Evolutionary conservation across 1,284 basidiomycete genomes (phyloP).

Genomic region (Phellinidium pouzarii): DNA sequence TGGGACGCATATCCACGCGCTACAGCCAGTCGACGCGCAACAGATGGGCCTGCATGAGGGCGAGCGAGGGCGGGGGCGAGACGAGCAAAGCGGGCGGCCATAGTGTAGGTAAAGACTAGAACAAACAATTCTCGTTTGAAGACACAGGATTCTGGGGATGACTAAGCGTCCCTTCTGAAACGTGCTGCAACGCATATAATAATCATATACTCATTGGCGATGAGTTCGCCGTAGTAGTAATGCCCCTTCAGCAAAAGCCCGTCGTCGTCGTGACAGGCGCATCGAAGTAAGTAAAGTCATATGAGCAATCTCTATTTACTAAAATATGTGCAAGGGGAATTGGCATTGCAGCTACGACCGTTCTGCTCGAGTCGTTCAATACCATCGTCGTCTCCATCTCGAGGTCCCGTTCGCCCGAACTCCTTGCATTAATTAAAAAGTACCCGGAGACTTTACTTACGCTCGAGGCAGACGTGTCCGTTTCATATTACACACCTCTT

Average conservation of each 20-base stretch:
- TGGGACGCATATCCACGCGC: conserved; percentile 59
- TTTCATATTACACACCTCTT: conserved; percentile 16
- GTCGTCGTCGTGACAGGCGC: conserved; percentile 71
- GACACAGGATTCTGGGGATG: conserved; percentile 3
- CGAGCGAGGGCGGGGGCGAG: conserved; percentile 53
- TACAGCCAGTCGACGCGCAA: conserved; percentile 36
- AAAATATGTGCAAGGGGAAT: conserved; percentile 53
- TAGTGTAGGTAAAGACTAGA: conserved; percentile 29
- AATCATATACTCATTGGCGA: background rate
- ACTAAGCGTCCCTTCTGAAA: background rate
- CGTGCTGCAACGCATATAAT: no score
- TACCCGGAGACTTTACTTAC: conserved; percentile 42
- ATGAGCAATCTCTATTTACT: conserved; percentile 12
- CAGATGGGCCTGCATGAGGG: conserved; percentile 29
- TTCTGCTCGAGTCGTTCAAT: conserved; percentile 54
- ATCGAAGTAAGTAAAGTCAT: conserved; percentile 48
- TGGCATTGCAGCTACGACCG: conserved; percentile 65
- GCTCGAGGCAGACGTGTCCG: conserved; percentile 61
- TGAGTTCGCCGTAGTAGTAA: background rate
- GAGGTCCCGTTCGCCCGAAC: conserved; percentile 57
- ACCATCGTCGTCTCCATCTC: conserved; percentile 72
- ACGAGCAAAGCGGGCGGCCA: conserved; percentile 65
- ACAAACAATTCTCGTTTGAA: background rate
- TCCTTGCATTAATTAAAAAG: conserved; percentile 44
- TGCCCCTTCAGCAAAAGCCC: conserved; percentile 25